Evolutionary conservation across 2,329 filamentous ascomycete species (phyloP).

Genomic region (Didymosphaeria variabile): DNA sequence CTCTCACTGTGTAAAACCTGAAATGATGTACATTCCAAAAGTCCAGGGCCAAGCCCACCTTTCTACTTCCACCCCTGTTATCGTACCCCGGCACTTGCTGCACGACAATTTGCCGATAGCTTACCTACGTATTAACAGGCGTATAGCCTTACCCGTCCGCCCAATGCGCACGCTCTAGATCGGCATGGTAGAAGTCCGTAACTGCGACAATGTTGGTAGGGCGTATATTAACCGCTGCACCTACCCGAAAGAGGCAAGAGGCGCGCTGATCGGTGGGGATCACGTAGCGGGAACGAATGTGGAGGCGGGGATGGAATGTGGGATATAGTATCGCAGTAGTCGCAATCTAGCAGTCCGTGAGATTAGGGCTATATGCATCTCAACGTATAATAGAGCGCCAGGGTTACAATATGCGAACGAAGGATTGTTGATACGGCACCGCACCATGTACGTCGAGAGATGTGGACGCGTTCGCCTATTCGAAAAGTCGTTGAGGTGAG

Average conservation of each 20-base stretch:
- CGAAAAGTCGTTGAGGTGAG: background rate
- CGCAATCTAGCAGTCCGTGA: background rate
- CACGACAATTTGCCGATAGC: constrained; percentile 9
- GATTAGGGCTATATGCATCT: background rate
- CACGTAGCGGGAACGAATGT: constrained; percentile 1
- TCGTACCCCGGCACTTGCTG: constrained; percentile 12
- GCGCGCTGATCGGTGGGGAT: constrained; percentile 6
- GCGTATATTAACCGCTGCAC: constrained; percentile 18
- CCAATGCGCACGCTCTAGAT: constrained; percentile 10
- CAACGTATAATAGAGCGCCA: background rate
- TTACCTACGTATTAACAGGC: background rate
- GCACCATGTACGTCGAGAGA: background rate
- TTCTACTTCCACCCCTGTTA: constrained; percentile 6
- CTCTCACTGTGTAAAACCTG: background rate
- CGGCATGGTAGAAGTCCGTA: constrained; percentile 2
- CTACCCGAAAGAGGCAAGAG: background rate
- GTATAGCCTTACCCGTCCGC: constrained; percentile 6
- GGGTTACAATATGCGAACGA: background rate
- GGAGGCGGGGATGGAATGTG: constrained; percentile 8
- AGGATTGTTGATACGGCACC: background rate
- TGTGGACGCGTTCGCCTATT: background rate
- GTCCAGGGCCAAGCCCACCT: constrained; percentile 7
- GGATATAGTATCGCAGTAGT: background rate
- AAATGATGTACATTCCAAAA: background rate
- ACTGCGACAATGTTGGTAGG: constrained; percentile 5